A percentile compares a stretch with the other conserved stretches of the same genome.
Conservation (phyloP, 2,329 filamentous ascomycete species). For the Ophiostoma tasmaniense region DNA sequence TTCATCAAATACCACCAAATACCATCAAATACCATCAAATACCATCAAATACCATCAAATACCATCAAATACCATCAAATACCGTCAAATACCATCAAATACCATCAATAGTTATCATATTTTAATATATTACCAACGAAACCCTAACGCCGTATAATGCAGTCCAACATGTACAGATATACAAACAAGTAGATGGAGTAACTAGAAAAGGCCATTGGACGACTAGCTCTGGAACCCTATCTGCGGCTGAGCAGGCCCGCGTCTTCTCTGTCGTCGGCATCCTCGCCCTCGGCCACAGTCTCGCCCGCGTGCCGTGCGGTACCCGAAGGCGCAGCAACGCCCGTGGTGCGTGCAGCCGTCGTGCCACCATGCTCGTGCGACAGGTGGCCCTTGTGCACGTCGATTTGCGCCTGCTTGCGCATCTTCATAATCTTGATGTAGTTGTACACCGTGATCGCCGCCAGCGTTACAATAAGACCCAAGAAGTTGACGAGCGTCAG, state of each 20-base stretch:
- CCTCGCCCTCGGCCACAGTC: not conserved
- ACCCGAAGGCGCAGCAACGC: not conserved
- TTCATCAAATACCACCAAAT: too few species aligned
- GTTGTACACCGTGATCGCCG: constrained; percentile 83
- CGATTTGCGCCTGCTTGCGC: constrained; percentile 61
- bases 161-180: not conserved
- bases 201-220: not conserved
- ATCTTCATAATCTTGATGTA: constrained; percentile 90
- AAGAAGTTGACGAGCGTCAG: constrained; percentile 81
- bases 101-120: constrained; percentile 3
- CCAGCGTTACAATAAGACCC: constrained; percentile 79
- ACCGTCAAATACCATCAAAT: too few species aligned
- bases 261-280: constrained; percentile 5
- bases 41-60: too few species aligned
- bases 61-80: too few species aligned
- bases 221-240: not conserved
- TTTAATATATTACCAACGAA: not conserved
- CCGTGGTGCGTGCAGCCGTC: not conserved
- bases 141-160: not conserved
- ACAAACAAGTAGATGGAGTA: not conserved
- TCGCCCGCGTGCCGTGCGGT: not conserved
- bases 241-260: constrained; percentile 1
- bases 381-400: constrained; percentile 37
- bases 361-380: not conserved
- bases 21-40: too few species aligned